These are phyloP conservation scores for Coprinopsis marcescibilis DNA, from an alignment of 768 basidiomycete genomes.

Conservation along the genomic window DNA sequence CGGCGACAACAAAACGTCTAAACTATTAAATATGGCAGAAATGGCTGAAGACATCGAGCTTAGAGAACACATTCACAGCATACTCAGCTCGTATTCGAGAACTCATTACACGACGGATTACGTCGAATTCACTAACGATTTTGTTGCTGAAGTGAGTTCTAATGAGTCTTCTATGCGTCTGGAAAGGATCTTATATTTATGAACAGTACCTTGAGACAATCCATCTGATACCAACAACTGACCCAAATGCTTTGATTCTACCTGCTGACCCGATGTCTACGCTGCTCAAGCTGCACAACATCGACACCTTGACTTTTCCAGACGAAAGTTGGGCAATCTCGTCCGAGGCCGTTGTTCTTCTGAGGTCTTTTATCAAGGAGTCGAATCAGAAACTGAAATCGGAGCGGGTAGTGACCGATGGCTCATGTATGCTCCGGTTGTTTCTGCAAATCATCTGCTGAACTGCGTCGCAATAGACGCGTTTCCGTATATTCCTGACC, in stretches of 20 bases:
- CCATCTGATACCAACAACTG: neutral
- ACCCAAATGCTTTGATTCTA: neutral
- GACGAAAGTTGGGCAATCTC: neutral
- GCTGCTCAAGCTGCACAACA: neutral
- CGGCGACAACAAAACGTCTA: too few relatives aligned
- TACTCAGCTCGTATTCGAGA: neutral
- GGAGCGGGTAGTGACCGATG: neutral
- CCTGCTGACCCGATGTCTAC: neutral
- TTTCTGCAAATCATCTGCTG: neutral
- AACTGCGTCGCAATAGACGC: neutral
- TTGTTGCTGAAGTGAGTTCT: neutral
- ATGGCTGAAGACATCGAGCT: neutral
- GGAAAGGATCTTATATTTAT: neutral
- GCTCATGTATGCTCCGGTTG: neutral
- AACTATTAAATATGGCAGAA: too few relatives aligned
- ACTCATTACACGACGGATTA: constrained; percentile 2
- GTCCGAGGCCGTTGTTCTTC: neutral
- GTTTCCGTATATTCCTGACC: neutral
- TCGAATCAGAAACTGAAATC: neutral
- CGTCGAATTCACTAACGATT: neutral
- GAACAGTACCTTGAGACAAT: neutral
- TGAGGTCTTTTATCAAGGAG: neutral
- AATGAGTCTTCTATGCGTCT: neutral
- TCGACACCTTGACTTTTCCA: neutral
- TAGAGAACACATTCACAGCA: neutral